Base-by-base conservation (phyloP, 768 basidiomycete species). In the Pulveroboletus sp. region DNA sequence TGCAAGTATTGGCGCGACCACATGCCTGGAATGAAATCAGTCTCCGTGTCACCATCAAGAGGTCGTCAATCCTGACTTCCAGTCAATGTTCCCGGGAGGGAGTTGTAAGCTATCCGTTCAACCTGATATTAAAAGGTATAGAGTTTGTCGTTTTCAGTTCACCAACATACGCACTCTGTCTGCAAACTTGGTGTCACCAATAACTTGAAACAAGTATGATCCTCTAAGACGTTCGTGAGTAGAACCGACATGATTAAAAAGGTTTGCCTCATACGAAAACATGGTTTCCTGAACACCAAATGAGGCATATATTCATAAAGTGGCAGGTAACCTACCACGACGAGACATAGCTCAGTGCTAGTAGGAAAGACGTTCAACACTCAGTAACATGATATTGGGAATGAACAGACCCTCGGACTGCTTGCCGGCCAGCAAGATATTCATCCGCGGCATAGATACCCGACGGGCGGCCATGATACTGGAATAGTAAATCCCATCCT, bases 1-100 rank as follows among this genome's bases (percentile, higher is more conserved):
- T 81, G 81, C 14, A 81, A 63, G 54, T 81, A 82, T 59, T 81
- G 79, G 12, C 77, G 69, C 1, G 77, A 73, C 79, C 77, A 81
- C 76, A 81, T 80, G 55, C 75, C 78, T 79, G 40, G 17, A 36
- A 20, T 35, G 10, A n/a, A 10, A 6, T 36, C 6, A 36, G 8
- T 36, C 35, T 20, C 4, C n/a, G 20, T 36, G 6, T 36, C 35
- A 36, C 12, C 35, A 36, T 19, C 6, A 10, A 20, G 20, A 20
- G 19, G 11, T 36, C 20, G 10, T 29, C 19, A 19, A 24, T 25
- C 33, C 43, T 44, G 12, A 44, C 43, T 44, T 25, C 34, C 43
- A 19, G 43, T 44, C 23, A 44, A 27, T 7, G 34, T 35, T 11
- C 43, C 34, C 5, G 34, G 43, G 23, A 44, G 43, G 3, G 43